Evolutionary conservation across 2,329 filamentous ascomycete species (phyloP).

Genomic region (Colletotrichum euphorbiae): DNA sequence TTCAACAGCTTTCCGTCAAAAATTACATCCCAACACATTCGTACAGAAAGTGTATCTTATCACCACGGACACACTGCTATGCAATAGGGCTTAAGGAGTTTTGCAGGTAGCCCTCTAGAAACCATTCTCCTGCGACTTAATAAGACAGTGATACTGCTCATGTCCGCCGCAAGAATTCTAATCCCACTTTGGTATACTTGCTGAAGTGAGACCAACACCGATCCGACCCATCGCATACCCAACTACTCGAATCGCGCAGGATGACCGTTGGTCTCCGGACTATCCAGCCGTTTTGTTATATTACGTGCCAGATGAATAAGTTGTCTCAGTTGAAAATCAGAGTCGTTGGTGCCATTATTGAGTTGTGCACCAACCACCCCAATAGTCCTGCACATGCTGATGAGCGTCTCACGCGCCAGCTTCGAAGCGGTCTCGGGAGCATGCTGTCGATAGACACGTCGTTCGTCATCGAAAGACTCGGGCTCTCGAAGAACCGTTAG

Average conservation of each 20-base stretch:
- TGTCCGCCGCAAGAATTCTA: no score
- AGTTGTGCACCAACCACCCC: constrained; percentile 32
- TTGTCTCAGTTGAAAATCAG: constrained; percentile 35
- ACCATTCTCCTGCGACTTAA: no score
- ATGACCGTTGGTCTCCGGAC: constrained; percentile 25
- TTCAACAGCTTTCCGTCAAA: no score
- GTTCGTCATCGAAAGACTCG: constrained; percentile 29
- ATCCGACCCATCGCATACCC: neutral
- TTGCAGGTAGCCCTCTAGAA: no score
- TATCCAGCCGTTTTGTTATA: constrained; percentile 33
- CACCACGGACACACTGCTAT: no score
- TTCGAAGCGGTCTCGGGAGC: constrained; percentile 34
- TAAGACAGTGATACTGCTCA: no score
- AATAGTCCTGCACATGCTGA: constrained; percentile 37
- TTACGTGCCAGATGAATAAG: constrained; percentile 38
- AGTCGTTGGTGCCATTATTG: constrained; percentile 37
- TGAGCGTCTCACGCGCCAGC: constrained; percentile 33
- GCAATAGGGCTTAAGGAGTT: no score
- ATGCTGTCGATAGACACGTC: constrained; percentile 29
- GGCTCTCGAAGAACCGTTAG: constrained; percentile 34
- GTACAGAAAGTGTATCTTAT: no score
- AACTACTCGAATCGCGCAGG: constrained; percentile 11
- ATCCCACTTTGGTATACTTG: no score
- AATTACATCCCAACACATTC: no score
- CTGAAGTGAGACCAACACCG: no score